These are phyloP conservation scores for Auricularia cornea DNA, from an alignment of 768 basidiomycete species.

Conservation along the genomic window DNA sequence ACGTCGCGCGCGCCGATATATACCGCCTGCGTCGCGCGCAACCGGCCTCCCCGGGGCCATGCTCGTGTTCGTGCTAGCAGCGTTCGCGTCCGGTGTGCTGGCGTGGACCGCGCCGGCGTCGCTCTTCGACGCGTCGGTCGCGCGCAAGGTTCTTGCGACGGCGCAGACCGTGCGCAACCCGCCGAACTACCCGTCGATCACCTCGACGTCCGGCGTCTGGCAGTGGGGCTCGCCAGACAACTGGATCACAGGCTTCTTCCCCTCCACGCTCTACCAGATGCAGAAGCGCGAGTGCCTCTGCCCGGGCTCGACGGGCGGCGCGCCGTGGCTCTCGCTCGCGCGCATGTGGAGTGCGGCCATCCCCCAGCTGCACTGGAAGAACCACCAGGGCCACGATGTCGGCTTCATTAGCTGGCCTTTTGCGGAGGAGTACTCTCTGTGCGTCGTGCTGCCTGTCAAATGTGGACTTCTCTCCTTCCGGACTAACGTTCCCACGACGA, in stretches of 20 bases:
- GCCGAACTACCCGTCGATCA: slow-evolving; percentile 52
- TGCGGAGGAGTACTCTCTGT: slow-evolving; percentile 52
- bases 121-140: slow-evolving; percentile 51
- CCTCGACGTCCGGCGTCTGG: slow-evolving; percentile 16
- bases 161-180: slow-evolving; percentile 37
- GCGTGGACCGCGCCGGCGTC: slow-evolving; percentile 29
- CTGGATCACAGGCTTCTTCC: slow-evolving; percentile 67
- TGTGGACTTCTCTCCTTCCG: background rate
- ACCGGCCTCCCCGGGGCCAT: too few relatives aligned
- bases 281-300: slow-evolving; percentile 46
- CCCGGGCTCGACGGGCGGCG: slow-evolving; percentile 29
- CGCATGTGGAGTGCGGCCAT: slow-evolving; percentile 43
- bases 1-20: too few relatives aligned
- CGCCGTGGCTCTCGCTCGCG: slow-evolving; percentile 45
- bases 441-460: slow-evolving; percentile 18
- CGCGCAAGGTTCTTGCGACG: slow-evolving; percentile 49
- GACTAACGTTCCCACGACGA: background rate
- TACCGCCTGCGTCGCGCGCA: too few relatives aligned
- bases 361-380: slow-evolving; percentile 40
- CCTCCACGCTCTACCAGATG: slow-evolving; percentile 50
- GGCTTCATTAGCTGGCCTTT: slow-evolving; percentile 68
- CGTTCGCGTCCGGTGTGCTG: too few relatives aligned
- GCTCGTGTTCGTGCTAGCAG: too few relatives aligned
- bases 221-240: slow-evolving; percentile 42
- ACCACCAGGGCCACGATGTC: slow-evolving; percentile 54